Base-by-base conservation (phyloP, 306 rosid genomes). In the Ceratonia siliqua region DNA sequence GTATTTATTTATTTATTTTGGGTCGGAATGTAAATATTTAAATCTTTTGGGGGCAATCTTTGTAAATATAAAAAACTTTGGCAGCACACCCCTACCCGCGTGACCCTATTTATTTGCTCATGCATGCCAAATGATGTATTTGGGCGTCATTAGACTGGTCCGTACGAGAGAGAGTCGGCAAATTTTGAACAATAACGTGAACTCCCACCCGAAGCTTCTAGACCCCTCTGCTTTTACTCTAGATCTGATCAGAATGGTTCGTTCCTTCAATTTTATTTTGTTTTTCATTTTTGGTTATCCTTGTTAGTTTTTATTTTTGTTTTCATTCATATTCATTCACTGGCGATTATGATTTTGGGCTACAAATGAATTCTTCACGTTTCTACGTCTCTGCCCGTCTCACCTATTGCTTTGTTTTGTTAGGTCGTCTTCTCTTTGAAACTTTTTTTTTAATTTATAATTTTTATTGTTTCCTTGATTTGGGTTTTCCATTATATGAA, bases 221-320 rank as follows among this genome's bases (percentile, higher is more conserved):
- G 22, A 9, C 38, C 42, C 1, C 21, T 67, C 14, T 27, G 55
- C 1, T 41, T 55, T 54, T 32, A 28, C 69, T 69, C 36, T 12
- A 33, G 71, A 22, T 64, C 74, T 76, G 68, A 8, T 32, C 65
- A 10, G 32, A 41, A 77, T 61, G 58, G 73, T 73, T 35, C 36
- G 79, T 67, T 5, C 48, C 22, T 48, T 46, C 10, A 21, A 3
- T 3, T 32, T 33, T 30, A 9, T 27, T 10, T 38, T n/a, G 1
- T 11, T 14, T 25, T 32, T 55, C 1, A 24, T 12, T 27, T 55
- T 55, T 53, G 30, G 32, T 9, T 22, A 9, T 24, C 21, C 2
- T 53, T 45, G 52, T 15, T 13, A 5, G 9, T 1, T 36, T 5
- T 25, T 25, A 0, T 22, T 2, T 12, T 13, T 7, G 38, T 2